Evolutionary conservation across 176 grass and related monocot genomes (phyloP).

Genomic region (Musa itinerans): DNA sequence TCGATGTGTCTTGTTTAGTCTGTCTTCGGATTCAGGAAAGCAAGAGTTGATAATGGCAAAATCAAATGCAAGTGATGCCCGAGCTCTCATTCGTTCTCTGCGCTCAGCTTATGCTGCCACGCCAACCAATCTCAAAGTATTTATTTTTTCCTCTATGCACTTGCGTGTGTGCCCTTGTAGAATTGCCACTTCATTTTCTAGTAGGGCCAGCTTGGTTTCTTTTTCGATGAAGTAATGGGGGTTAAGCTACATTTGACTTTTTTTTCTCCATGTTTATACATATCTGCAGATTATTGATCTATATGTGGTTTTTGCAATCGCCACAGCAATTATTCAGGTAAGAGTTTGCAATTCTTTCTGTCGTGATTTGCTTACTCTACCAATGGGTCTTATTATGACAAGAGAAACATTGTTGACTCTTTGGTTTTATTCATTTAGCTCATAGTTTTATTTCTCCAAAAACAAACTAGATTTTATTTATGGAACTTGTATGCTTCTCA

Average conservation of each 20-base stretch:
- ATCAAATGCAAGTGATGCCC: slow-evolving; percentile 35
- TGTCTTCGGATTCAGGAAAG: not conserved
- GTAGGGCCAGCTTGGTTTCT: not conserved
- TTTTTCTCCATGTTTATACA: not conserved
- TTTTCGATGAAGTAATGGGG: not conserved
- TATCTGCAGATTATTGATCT: slow-evolving; percentile 59
- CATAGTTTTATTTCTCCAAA: too few relatives aligned
- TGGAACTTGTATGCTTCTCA: too few relatives aligned
- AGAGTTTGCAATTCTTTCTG: not conserved
- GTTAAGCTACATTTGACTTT: not conserved
- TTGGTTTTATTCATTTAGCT: not conserved
- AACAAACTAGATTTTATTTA: too few relatives aligned
- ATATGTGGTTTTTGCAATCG: slow-evolving; percentile 57
- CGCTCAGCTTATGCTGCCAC: slow-evolving; percentile 65
- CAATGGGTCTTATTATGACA: not conserved
- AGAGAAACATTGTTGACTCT: not conserved
- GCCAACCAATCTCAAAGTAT: slow-evolving; percentile 72
- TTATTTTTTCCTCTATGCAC: not conserved
- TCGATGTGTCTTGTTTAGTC: not conserved
- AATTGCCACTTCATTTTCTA: not conserved
- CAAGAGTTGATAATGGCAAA: slow-evolving; percentile 44
- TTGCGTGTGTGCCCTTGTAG: not conserved
- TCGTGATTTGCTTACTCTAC: not conserved
- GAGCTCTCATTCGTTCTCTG: slow-evolving; percentile 66
- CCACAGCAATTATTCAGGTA: slow-evolving; percentile 62